A percentile compares a stretch with the other conserved stretches of the same genome.
These are phyloP conservation scores for Aspergillus sp. DNA, from an alignment of 2,329 filamentous ascomycete species.

Conservation along the genomic window DNA sequence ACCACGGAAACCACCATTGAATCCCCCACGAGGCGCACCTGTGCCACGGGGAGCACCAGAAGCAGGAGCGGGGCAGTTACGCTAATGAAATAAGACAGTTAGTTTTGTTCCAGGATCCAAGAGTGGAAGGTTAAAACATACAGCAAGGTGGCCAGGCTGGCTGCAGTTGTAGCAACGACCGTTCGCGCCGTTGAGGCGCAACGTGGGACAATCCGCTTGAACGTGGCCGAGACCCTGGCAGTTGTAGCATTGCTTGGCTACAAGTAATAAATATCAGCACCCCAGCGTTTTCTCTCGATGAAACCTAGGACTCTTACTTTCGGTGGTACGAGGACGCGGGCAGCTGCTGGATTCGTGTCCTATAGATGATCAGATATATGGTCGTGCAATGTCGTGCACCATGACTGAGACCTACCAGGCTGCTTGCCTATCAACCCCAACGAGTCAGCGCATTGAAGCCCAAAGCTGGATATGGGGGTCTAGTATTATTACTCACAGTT, in stretches of 20 bases:
- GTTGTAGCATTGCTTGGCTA: slow-evolving; percentile 99
- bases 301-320: slow-evolving; percentile 58
- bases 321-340: slow-evolving; percentile 92
- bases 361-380: slow-evolving; percentile 33
- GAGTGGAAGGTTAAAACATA: slow-evolving; percentile 48
- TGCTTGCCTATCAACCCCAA: slow-evolving; percentile 40
- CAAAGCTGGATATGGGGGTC: slow-evolving; percentile 10
- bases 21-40: slow-evolving; percentile 66
- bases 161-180: slow-evolving; percentile 97
- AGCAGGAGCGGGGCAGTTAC: slow-evolving; percentile 78
- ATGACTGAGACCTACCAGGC: slow-evolving; percentile 39
- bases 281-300: slow-evolving; percentile 8
- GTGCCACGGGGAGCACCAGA: slow-evolving; percentile 62
- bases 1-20: slow-evolving; percentile 65
- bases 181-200: slow-evolving; percentile 80
- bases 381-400: slow-evolving; percentile 14
- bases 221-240: slow-evolving; percentile 98
- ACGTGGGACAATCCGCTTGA: slow-evolving; percentile 96
- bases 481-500: slow-evolving; percentile 69
- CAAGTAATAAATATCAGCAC: slow-evolving; percentile 19
- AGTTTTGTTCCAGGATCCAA: slow-evolving; percentile 1
- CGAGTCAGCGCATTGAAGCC: slow-evolving; percentile 19
- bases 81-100: slow-evolving; percentile 48
- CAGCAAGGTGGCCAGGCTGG: slow-evolving; percentile 86
- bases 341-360: slow-evolving; percentile 98